Conservation (phyloP, 257 asterid species). For the Solanum piurae region DNA sequence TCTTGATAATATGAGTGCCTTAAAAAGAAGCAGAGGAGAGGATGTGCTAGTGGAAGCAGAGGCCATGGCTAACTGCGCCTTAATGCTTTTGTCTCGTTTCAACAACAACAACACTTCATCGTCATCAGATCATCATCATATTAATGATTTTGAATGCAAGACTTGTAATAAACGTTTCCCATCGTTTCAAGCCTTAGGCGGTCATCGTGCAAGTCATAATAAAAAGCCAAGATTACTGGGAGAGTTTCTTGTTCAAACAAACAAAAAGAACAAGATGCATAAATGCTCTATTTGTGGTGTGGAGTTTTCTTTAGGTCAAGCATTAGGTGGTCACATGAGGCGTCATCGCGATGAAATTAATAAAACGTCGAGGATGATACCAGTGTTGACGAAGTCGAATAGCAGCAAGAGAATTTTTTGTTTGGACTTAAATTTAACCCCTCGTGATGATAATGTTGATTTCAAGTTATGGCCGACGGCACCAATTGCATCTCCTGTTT, state of each 20-base stretch:
- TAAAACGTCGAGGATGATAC: neutral
- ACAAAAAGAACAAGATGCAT: neutral
- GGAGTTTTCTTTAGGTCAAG: constrained; percentile 1
- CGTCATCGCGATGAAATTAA: neutral
- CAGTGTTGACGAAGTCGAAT: neutral
- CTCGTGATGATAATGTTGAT: neutral
- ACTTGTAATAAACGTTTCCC: neutral
- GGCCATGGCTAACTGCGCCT: neutral
- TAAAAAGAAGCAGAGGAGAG: neutral
- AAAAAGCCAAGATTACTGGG: neutral
- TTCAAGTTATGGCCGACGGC: neutral
- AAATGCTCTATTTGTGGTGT: constrained; percentile 2
- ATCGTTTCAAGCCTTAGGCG: neutral
- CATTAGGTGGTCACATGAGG: neutral
- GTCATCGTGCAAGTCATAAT: constrained; percentile 4
- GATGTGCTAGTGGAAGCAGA: neutral
- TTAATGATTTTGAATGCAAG: constrained; percentile 1
- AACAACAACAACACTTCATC: neutral
- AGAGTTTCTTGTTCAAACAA: neutral
- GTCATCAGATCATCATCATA: neutral
- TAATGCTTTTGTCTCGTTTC: neutral
- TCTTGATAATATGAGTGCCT: neutral
- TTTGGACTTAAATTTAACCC: neutral
- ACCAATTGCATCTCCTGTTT: neutral
- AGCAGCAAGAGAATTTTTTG: neutral